These are phyloP conservation scores for Diplosphaera chodatii DNA, from an alignment of 139 green algal species.

Conservation along the genomic window DNA sequence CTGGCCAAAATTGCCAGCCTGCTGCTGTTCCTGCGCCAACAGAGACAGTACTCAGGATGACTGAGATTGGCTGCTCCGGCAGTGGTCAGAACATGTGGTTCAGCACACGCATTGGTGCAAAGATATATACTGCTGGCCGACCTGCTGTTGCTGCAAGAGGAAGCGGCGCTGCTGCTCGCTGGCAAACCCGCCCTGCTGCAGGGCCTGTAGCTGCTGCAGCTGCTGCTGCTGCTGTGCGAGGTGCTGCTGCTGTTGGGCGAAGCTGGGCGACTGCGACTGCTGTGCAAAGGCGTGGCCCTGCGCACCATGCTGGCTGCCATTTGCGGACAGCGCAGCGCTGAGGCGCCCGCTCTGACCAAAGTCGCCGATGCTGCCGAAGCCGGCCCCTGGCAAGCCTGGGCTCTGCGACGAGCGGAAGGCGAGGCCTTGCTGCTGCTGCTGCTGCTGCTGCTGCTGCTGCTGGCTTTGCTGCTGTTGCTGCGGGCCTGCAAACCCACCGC, in stretches of 20 bases:
- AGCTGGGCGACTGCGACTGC: background rate
- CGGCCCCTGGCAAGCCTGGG: background rate
- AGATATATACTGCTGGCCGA: background rate
- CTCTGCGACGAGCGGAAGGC: background rate
- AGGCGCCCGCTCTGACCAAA: background rate
- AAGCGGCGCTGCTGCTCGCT: constrained; percentile 1
- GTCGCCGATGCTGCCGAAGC: background rate
- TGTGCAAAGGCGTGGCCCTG: background rate
- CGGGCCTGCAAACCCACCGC: background rate
- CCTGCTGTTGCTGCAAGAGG: background rate
- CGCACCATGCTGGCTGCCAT: background rate
- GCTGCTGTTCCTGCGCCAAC: background rate
- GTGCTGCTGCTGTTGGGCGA: background rate
- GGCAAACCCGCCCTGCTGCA: background rate
- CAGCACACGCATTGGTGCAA: background rate
- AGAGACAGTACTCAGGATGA: too few relatives aligned
- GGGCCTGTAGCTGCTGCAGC: background rate
- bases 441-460: background rate
- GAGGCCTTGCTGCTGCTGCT: too few relatives aligned
- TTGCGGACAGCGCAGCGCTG: background rate
- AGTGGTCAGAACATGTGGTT: too few relatives aligned
- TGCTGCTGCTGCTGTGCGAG: background rate
- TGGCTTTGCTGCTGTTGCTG: background rate
- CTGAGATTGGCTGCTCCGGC: too few relatives aligned
- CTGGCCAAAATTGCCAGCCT: background rate